These are phyloP conservation scores for Smittium mucronatum DNA, from an alignment of 371 early-diverging fungal species.

Conservation along the genomic window DNA sequence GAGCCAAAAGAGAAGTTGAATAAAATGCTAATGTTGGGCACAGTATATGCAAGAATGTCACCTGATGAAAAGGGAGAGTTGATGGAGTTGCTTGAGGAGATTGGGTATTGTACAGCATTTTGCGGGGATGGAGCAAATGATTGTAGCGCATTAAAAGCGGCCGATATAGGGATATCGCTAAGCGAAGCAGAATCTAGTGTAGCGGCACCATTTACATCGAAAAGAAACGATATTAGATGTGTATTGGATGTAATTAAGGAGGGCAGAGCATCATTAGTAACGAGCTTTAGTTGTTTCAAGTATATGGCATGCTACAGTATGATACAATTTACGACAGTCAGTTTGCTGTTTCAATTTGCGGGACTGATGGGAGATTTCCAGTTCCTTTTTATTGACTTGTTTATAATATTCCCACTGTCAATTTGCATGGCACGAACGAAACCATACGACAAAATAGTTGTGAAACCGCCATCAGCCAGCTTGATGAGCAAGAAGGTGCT, in stretches of 20 bases:
- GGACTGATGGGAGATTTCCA: slow-evolving; percentile 85
- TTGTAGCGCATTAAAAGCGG: slow-evolving; percentile 95
- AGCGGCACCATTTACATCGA: slow-evolving; percentile 93
- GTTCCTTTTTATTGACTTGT: slow-evolving; percentile 82
- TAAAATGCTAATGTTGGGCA: slow-evolving; percentile 77
- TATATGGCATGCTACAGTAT: slow-evolving; percentile 89
- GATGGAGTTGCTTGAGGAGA: slow-evolving; percentile 70
- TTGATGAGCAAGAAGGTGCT: slow-evolving; percentile 81
- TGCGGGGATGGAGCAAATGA: slow-evolving; percentile 99
- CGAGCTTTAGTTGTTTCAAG: slow-evolving; percentile 95
- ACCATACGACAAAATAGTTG: slow-evolving; percentile 55
- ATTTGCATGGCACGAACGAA: slow-evolving; percentile 66
- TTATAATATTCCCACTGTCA: slow-evolving; percentile 80
- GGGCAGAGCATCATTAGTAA: slow-evolving; percentile 95
- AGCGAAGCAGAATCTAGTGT: slow-evolving; percentile 96
- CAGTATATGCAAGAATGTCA: slow-evolving; percentile 97
- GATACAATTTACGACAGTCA: slow-evolving; percentile 82
- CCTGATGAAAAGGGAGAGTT: slow-evolving; percentile 97
- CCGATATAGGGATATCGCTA: slow-evolving; percentile 95
- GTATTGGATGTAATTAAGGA: slow-evolving; percentile 74
- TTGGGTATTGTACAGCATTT: slow-evolving; percentile 88
- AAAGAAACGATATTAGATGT: slow-evolving; percentile 75
- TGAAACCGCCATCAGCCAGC: slow-evolving; percentile 84
- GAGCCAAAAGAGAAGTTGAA: slow-evolving; percentile 49
- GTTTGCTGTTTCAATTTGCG: slow-evolving; percentile 70